These are phyloP conservation scores for Populus tremula DNA, from an alignment of 345 rosid species.

Conservation along the genomic window DNA sequence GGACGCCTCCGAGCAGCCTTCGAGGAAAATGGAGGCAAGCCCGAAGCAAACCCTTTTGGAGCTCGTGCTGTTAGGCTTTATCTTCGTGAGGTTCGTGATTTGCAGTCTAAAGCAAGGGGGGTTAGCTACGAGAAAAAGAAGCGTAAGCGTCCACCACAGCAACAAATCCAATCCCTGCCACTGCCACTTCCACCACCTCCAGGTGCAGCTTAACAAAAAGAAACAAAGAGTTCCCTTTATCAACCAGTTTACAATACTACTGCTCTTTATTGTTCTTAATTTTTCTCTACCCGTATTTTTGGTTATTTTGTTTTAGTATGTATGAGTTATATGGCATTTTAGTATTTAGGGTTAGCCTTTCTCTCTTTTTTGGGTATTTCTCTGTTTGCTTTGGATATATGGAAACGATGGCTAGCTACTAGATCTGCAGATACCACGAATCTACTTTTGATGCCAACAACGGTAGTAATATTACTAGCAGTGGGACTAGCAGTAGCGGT, in stretches of 20 bases:
- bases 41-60: conserved; percentile 33
- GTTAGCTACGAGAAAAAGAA: conserved; percentile 37
- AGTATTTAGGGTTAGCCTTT: conserved; percentile 22
- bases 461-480: conserved; percentile 19
- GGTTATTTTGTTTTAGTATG: background rate
- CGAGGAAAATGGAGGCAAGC: conserved; percentile 33
- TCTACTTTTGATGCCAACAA: conserved; percentile 41
- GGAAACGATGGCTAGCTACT: conserved; percentile 6
- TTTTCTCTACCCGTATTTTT: background rate
- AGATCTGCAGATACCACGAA: conserved; percentile 25
- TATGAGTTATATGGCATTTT: conserved; percentile 4
- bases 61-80: conserved; percentile 36
- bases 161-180: conserved; percentile 36
- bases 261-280: background rate
- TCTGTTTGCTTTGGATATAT: conserved; percentile 18
- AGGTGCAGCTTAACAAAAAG: conserved; percentile 34
- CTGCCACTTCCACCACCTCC: conserved; percentile 25
- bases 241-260: background rate
- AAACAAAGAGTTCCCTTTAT: background rate
- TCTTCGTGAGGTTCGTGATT: conserved; percentile 32
- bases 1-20: conserved; percentile 34
- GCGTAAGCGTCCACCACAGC: conserved; percentile 35
- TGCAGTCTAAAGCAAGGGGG: conserved; percentile 34
- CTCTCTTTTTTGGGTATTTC: background rate
- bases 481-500: conserved; percentile 12